These are phyloP conservation scores for Cubamyces lactineus DNA, from an alignment of 768 basidiomycete genomes.

Conservation along the genomic window DNA sequence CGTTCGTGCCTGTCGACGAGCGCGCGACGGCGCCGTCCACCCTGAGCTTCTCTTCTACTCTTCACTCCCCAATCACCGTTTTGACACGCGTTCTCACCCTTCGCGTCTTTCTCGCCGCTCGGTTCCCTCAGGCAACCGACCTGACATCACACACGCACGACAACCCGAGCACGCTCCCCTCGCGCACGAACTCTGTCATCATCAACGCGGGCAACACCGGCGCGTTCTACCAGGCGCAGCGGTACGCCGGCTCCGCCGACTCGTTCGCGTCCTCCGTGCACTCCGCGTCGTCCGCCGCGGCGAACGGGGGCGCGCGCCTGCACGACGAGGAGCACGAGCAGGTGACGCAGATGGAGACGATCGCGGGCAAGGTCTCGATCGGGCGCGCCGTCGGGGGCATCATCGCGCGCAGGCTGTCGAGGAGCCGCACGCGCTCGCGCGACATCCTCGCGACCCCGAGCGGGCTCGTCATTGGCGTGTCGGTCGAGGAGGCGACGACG, in stretches of 20 bases:
- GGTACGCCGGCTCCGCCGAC: constrained; percentile 32
- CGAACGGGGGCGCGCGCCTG: neutral
- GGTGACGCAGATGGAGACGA: constrained; percentile 32
- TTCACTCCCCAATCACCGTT: too few species aligned
- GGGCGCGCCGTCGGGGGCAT: constrained; percentile 29
- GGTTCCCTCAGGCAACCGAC: constrained; percentile 9
- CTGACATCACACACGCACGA: constrained; percentile 10
- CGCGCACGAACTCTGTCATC: constrained; percentile 30
- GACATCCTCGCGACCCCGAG: constrained; percentile 23
- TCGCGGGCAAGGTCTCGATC: constrained; percentile 29
- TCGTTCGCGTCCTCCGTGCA: constrained; percentile 30
- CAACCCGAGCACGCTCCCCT: constrained; percentile 25
- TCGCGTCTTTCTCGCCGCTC: neutral
- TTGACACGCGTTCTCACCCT: neutral
- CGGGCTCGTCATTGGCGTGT: constrained; percentile 32
- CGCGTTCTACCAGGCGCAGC: constrained; percentile 36
- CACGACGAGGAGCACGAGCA: constrained; percentile 28
- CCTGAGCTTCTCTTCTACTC: too few species aligned
- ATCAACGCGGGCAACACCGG: constrained; percentile 23
- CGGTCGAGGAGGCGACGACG: constrained; percentile 33
- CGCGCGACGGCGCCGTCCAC: too few species aligned
- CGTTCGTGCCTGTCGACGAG: too few species aligned
- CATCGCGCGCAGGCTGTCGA: constrained; percentile 34
- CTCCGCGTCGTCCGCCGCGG: neutral
- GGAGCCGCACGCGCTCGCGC: constrained; percentile 27